These are phyloP conservation scores for Pestalotiopsis sp. DNA, from an alignment of 2,329 filamentous ascomycete genomes.

Conservation along the genomic window DNA sequence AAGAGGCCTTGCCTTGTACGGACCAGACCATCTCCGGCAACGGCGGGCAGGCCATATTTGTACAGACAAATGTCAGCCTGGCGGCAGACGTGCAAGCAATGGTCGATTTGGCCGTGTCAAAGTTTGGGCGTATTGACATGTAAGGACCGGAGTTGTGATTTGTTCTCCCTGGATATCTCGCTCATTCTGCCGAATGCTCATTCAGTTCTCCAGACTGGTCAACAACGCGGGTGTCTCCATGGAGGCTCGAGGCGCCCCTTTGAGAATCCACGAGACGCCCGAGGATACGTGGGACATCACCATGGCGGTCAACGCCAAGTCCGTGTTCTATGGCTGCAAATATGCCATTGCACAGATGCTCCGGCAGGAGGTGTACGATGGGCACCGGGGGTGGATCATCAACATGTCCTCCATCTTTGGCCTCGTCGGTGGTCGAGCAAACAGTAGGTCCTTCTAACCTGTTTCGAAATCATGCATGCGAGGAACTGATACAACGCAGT, in stretches of 20 bases:
- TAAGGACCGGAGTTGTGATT: neutral
- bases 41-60: neutral
- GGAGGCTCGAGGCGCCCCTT: slow-evolving; percentile 18
- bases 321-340: slow-evolving; percentile 45
- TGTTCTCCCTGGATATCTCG: neutral
- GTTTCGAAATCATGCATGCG: neutral
- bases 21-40: neutral
- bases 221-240: slow-evolving; percentile 53
- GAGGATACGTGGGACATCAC: slow-evolving; percentile 22
- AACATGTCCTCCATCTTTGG: slow-evolving; percentile 49
- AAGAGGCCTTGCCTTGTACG: neutral
- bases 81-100: neutral
- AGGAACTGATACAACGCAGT: slow-evolving; percentile 18
- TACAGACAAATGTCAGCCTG: neutral
- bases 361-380: slow-evolving; percentile 41
- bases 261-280: neutral
- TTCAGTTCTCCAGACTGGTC: slow-evolving; percentile 37
- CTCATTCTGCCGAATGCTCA: neutral
- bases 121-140: neutral
- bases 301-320: slow-evolving; percentile 39
- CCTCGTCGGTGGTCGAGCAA: slow-evolving; percentile 32
- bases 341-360: slow-evolving; percentile 52
- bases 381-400: slow-evolving; percentile 52
- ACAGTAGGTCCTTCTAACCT: slow-evolving; percentile 24
- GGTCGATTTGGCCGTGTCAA: neutral